phyloP scores from a whole-genome alignment of 2,329 filamentous ascomycete species.

The Fusarium acutatum region DNA sequence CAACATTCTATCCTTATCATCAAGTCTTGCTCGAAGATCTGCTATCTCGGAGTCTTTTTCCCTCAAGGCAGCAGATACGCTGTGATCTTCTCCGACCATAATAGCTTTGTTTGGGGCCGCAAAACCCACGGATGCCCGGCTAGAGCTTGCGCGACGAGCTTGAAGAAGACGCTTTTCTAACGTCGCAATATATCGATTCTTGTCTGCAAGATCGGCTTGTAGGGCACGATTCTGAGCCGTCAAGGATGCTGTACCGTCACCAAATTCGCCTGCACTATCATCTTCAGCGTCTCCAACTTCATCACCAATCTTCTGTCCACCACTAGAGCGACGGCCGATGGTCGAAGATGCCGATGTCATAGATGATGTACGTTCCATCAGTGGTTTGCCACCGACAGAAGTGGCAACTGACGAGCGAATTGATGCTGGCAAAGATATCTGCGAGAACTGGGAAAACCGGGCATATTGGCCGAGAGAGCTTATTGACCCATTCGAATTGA shows the following conservation, averaged over 20 bases:
- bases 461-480: conserved; percentile 71
- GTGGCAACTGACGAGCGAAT: conserved; percentile 75
- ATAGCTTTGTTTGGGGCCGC: conserved; percentile 67
- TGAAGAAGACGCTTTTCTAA: conserved; percentile 92
- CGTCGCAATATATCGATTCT: conserved; percentile 95
- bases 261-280: conserved; percentile 81
- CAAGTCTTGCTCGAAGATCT: conserved; percentile 85
- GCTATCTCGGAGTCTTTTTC: conserved; percentile 95
- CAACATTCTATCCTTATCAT: conserved; percentile 96
- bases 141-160: conserved; percentile 88
- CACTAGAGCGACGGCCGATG: conserved; percentile 62
- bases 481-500: conserved; percentile 80
- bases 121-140: conserved; percentile 81
- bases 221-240: conserved; percentile 89
- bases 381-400: conserved; percentile 60
- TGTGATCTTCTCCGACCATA: conserved; percentile 81
- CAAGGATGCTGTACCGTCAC: conserved; percentile 84
- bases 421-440: conserved; percentile 63
- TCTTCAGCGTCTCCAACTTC: conserved; percentile 65
- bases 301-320: conserved; percentile 55
- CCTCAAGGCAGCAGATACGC: conserved; percentile 74
- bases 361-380: conserved; percentile 72
- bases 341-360: conserved; percentile 71
- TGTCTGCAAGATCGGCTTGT: conserved; percentile 94
- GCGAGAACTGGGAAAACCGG: conserved; percentile 72